phyloP scores from a whole-genome alignment of 192 early-diverging fungal genomes.

The Entomortierella parvispora region DNA sequence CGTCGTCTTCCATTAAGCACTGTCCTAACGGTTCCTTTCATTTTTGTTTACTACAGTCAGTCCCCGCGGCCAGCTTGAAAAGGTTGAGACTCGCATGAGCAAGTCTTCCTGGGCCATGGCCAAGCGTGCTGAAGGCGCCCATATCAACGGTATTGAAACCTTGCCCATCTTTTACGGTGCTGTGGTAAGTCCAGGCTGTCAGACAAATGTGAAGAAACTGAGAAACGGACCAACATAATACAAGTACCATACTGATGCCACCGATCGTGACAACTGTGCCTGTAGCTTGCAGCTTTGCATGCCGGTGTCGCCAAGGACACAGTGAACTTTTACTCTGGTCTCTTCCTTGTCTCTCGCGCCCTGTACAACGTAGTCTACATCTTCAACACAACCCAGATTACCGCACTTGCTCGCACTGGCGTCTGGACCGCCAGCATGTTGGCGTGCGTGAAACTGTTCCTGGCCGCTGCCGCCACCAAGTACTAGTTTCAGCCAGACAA shows the following conservation, averaged over 20 bases:
- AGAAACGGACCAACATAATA: too few relatives aligned
- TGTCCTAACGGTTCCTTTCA: neutral
- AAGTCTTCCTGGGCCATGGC: constrained; percentile 45
- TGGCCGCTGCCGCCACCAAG: constrained; percentile 44
- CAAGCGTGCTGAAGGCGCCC: constrained; percentile 54
- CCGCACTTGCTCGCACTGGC: constrained; percentile 22
- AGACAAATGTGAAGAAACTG: too few relatives aligned
- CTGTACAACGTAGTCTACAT: constrained; percentile 36
- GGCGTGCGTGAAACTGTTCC: constrained; percentile 41
- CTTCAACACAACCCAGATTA: constrained; percentile 30
- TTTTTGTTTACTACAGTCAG: constrained; percentile 14
- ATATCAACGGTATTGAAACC: constrained; percentile 49
- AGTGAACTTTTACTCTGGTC: constrained; percentile 24
- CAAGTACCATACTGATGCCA: too few relatives aligned
- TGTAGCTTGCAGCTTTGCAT: constrained; percentile 43
- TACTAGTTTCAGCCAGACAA: constrained; percentile 11
- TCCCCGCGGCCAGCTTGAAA: constrained; percentile 49
- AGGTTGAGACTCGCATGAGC: constrained; percentile 42
- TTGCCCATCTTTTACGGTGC: constrained; percentile 45
- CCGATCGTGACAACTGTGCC: too few relatives aligned
- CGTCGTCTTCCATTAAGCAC: neutral
- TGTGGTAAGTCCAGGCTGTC: constrained; percentile 35
- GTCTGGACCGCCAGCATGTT: constrained; percentile 29
- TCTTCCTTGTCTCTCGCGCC: constrained; percentile 28
- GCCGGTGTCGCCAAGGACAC: constrained; percentile 50